phyloP scores from a whole-genome alignment of 345 rosid species.

The Hevea brasiliensis region DNA sequence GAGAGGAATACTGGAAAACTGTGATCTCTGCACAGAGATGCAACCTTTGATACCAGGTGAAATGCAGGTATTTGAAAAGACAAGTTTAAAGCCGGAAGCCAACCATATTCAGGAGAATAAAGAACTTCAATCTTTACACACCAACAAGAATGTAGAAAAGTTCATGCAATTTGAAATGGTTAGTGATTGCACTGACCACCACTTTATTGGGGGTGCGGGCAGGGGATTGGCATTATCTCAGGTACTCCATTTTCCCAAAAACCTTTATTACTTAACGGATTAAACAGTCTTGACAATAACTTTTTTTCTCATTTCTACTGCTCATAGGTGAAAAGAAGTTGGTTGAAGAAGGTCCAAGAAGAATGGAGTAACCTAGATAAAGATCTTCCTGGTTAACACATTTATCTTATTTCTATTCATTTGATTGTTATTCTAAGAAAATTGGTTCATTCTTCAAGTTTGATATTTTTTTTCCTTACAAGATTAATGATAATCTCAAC shows the following conservation, averaged over 20 bases:
- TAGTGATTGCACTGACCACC: slow-evolving; percentile 72
- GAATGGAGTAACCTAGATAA: slow-evolving; percentile 82
- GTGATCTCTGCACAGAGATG: slow-evolving; percentile 35
- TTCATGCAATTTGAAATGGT: slow-evolving; percentile 78
- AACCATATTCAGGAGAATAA: slow-evolving; percentile 28
- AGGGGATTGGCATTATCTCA: slow-evolving; percentile 50
- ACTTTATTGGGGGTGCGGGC: slow-evolving; percentile 49
- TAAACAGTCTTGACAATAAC: slow-evolving; percentile 8
- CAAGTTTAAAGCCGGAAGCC: slow-evolving; percentile 28
- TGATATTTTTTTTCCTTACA: background rate
- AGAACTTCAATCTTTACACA: slow-evolving; percentile 22
- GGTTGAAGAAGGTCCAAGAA: slow-evolving; percentile 87
- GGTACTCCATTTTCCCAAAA: slow-evolving; percentile 37
- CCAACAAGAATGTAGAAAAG: slow-evolving; percentile 20
- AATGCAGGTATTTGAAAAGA: slow-evolving; percentile 22
- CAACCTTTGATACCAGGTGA: slow-evolving; percentile 31
- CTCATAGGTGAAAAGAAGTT: slow-evolving; percentile 58
- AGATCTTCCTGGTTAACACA: slow-evolving; percentile 73
- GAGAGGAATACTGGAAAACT: slow-evolving; percentile 34
- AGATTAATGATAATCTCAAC: slow-evolving; percentile 18
- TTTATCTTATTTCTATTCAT: slow-evolving; percentile 9
- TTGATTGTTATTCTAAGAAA: background rate
- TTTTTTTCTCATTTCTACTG: slow-evolving; percentile 12
- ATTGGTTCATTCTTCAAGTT: slow-evolving; percentile 4
- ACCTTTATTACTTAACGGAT: slow-evolving; percentile 2